phyloP scores from a whole-genome alignment of 441 rosid genomes.

The Bocquillonia castaneifolia region DNA sequence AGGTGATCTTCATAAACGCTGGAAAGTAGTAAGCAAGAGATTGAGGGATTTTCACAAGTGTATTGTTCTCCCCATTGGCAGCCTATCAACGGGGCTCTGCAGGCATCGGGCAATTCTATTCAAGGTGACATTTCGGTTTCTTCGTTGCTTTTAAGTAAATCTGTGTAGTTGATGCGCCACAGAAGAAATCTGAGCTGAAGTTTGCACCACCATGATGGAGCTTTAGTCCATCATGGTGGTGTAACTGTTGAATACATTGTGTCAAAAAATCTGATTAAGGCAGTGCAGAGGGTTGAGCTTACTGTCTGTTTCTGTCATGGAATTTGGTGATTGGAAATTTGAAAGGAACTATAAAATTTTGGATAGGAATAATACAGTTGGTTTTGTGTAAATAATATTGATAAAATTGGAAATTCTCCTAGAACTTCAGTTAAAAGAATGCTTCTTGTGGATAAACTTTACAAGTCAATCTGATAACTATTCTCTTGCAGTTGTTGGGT shows the following conservation, averaged over 20 bases:
- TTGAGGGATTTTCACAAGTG: constrained; percentile 63
- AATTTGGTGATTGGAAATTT: too few relatives aligned
- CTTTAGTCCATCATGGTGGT: neutral
- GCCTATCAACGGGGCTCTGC: constrained; percentile 80
- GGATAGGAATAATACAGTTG: neutral
- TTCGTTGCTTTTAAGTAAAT: neutral
- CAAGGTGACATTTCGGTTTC: constrained; percentile 46
- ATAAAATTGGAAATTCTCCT: neutral
- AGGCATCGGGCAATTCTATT: constrained; percentile 92
- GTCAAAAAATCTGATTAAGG: neutral
- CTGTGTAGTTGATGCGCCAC: neutral
- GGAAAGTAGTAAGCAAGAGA: constrained; percentile 68
- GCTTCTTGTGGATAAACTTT: too few relatives aligned
- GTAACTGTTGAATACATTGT: neutral
- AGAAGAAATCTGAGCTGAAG: neutral
- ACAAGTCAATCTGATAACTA: neutral
- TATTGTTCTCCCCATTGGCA: constrained; percentile 80
- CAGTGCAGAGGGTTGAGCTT: neutral
- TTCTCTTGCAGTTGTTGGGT: neutral
- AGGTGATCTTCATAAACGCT: constrained; percentile 72
- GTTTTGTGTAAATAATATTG: neutral
- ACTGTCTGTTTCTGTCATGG: neutral
- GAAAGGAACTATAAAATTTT: neutral
- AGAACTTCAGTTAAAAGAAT: too few relatives aligned
- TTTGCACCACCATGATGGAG: neutral